These are phyloP conservation scores for Aspergillus avenaceus DNA, from an alignment of 495 filamentous ascomycete species.

Conservation along the genomic window DNA sequence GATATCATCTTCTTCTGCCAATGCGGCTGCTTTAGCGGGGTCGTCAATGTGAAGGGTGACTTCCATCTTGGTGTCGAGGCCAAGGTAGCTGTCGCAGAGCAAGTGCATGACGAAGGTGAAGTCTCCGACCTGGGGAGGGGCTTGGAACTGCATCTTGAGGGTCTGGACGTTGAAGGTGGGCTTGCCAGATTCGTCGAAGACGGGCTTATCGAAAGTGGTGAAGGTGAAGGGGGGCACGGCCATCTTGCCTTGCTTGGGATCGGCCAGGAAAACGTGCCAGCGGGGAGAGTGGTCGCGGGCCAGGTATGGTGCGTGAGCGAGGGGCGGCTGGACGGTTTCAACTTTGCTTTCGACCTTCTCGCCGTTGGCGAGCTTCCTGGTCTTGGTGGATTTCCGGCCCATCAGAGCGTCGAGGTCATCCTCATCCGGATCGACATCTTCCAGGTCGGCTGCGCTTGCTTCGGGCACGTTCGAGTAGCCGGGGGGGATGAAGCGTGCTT, in stretches of 20 bases:
- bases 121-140: slow-evolving; percentile 85
- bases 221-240: slow-evolving; percentile 94
- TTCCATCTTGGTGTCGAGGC: slow-evolving; percentile 84
- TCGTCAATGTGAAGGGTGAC: slow-evolving; percentile 90
- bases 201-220: slow-evolving; percentile 79
- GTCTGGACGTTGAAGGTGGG: slow-evolving; percentile 92
- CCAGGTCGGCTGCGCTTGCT: slow-evolving; percentile 71
- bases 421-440: slow-evolving; percentile 89
- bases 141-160: slow-evolving; percentile 95
- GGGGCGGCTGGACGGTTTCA: slow-evolving; percentile 69
- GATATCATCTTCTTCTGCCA: slow-evolving; percentile 81
- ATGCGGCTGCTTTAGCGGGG: slow-evolving; percentile 72
- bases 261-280: slow-evolving; percentile 92
- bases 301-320: slow-evolving; percentile 86
- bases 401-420: slow-evolving; percentile 85
- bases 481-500: slow-evolving; percentile 89
- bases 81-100: slow-evolving; percentile 89
- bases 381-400: slow-evolving; percentile 65
- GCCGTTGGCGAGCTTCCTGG: slow-evolving; percentile 51
- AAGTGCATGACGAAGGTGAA: slow-evolving; percentile 91
- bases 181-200: slow-evolving; percentile 66
- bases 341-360: slow-evolving; percentile 43
- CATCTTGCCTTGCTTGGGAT: slow-evolving; percentile 89
- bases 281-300: slow-evolving; percentile 81
- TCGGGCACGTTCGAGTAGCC: slow-evolving; percentile 68